Conservation (phyloP, 2,329 filamentous ascomycete genomes). For the Microcyclospora tardicrescens region DNA sequence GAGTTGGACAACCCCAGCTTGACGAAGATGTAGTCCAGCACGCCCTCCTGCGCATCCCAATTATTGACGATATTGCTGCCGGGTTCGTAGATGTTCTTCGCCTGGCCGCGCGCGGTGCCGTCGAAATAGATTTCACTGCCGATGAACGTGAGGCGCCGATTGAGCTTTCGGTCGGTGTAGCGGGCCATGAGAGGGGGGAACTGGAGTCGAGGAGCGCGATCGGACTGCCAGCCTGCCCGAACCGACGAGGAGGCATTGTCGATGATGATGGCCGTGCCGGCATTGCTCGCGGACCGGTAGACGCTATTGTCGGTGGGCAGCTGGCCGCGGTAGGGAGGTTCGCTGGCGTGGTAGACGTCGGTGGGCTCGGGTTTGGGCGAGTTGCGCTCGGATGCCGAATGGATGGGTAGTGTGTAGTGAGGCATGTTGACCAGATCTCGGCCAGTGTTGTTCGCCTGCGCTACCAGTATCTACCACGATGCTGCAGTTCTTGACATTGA, state of each 20-base stretch:
- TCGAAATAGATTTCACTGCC: conserved; percentile 90
- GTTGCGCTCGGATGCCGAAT: conserved; percentile 19
- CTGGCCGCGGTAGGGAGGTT: conserved; percentile 49
- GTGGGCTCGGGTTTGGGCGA: conserved; percentile 41
- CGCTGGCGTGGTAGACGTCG: conserved; percentile 40
- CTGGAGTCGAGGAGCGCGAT: conserved; percentile 63
- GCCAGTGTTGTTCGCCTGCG: too few relatives aligned
- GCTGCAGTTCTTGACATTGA: too few relatives aligned
- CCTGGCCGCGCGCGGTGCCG: conserved; percentile 79
- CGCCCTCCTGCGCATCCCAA: conserved; percentile 94
- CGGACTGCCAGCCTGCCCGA: conserved; percentile 93
- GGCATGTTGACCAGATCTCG: conserved; percentile 15
- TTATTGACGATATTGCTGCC: conserved; percentile 88
- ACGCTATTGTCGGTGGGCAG: conserved; percentile 51
- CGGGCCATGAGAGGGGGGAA: conserved; percentile 86
- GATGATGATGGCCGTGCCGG: conserved; percentile 72
- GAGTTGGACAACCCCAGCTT: conserved; percentile 77
- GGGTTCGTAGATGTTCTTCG: conserved; percentile 80
- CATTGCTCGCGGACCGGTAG: conserved; percentile 48
- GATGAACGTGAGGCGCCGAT: conserved; percentile 83
- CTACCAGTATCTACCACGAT: too few relatives aligned
- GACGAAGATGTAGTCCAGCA: conserved; percentile 87
- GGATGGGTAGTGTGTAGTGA: conserved; percentile 22
- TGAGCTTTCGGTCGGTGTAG: conserved; percentile 87
- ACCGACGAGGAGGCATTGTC: conserved; percentile 90